Conservation (phyloP, 495 filamentous ascomycete species). For the Annulohypoxylon bovei region DNA sequence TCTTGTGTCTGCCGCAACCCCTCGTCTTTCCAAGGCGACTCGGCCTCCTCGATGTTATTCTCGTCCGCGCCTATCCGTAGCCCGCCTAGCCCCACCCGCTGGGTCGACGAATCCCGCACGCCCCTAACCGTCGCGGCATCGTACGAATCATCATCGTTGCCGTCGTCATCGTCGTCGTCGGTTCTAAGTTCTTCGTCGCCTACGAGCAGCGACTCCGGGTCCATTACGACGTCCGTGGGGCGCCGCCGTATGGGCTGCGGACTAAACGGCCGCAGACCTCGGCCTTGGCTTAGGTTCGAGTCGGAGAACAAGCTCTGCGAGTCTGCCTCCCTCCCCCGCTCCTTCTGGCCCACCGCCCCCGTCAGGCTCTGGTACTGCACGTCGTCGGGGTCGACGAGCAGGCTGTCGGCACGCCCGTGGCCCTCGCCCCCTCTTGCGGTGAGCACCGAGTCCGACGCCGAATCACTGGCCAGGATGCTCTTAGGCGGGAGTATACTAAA, state of each 20-base stretch:
- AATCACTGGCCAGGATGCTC: conserved; percentile 60
- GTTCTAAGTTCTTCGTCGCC: conserved; percentile 26
- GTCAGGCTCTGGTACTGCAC: conserved; percentile 62
- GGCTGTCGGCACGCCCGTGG: conserved; percentile 55
- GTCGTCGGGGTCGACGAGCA: conserved; percentile 52
- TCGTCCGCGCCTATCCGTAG: conserved; percentile 23
- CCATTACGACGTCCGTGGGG: conserved; percentile 48
- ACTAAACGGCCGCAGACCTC: conserved; percentile 63
- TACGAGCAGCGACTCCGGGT: conserved; percentile 52
- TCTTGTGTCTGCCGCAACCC: conserved; percentile 3
- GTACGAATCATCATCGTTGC: conserved; percentile 28
- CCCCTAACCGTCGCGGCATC: conserved; percentile 37
- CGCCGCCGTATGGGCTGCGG: conserved; percentile 59
- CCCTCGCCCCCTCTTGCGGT: conserved; percentile 33
- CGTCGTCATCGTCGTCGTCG: conserved; percentile 21
- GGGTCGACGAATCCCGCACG: conserved; percentile 26
- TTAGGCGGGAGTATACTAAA: conserved; percentile 68
- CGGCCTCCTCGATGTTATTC: conserved; percentile 16
- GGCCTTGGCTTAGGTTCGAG: conserved; percentile 56
- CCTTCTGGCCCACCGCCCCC: conserved; percentile 49
- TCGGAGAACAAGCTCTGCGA: conserved; percentile 63
- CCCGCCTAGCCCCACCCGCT: conserved; percentile 23
- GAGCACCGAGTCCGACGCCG: conserved; percentile 43
- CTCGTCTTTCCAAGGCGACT: conserved; percentile 42
- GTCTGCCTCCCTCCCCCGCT: conserved; percentile 42